Evolutionary conservation across 306 rosid genomes (phyloP).

Genomic region (Trifolium fragiferum): DNA sequence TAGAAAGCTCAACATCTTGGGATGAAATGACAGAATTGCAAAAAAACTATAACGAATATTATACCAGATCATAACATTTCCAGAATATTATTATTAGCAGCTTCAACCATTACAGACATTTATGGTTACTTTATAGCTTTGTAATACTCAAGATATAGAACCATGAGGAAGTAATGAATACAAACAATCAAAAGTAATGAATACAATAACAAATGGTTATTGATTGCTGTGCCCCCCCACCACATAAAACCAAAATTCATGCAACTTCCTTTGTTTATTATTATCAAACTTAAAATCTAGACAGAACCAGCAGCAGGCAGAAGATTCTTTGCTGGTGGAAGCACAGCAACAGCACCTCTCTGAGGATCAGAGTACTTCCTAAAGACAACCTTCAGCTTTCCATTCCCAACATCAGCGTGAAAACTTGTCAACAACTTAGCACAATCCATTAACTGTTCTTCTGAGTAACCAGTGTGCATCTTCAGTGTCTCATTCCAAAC

Average conservation of each 20-base stretch:
- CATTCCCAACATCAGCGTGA: conserved; percentile 52
- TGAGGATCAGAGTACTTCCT: conserved; percentile 60
- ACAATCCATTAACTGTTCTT: conserved; percentile 74
- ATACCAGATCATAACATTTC: neutral
- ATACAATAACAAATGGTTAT: conserved; percentile 43
- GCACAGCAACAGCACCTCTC: conserved; percentile 66
- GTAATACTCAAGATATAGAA: neutral
- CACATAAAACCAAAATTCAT: neutral
- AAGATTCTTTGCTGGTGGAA: conserved; percentile 68
- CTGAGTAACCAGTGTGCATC: conserved; percentile 71
- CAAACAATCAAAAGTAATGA: neutral
- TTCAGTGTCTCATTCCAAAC: conserved; percentile 78
- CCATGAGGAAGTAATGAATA: conserved; percentile 8
- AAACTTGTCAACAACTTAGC: conserved; percentile 58
- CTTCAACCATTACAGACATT: neutral
- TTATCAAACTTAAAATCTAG: neutral
- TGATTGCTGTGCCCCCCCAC: conserved; percentile 38
- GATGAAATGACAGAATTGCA: neutral
- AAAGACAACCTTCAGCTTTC: conserved; percentile 63
- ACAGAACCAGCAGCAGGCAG: conserved; percentile 31
- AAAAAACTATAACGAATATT: no score
- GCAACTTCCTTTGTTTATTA: neutral
- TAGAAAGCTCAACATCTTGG: neutral
- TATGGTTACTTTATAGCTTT: neutral
- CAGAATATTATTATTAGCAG: neutral